These are phyloP conservation scores for Phytophthora syringae DNA, from an alignment of 352 stramenopile genomes.

Conservation along the genomic window DNA sequence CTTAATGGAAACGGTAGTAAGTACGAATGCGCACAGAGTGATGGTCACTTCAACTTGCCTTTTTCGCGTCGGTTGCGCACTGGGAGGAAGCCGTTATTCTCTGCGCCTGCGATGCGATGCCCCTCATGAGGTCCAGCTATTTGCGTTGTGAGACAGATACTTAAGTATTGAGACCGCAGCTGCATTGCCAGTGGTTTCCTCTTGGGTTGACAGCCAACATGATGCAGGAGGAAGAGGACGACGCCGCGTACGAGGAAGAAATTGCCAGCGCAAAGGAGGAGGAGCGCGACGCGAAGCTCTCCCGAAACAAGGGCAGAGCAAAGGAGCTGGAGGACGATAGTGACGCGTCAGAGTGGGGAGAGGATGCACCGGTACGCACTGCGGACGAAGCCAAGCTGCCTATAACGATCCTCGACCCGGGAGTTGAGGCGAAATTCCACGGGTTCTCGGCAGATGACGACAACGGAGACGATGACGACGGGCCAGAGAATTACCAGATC, in stretches of 20 bases:
- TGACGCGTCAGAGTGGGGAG: conserved; percentile 1
- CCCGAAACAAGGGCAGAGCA: not conserved
- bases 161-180: not conserved
- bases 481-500: conserved; percentile 36
- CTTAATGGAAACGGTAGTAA: too few relatives aligned
- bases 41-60: conserved; percentile 35
- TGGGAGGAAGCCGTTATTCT: conserved; percentile 17
- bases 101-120: conserved; percentile 1
- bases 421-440: conserved; percentile 28
- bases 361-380: not conserved
- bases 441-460: conserved; percentile 28
- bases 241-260: not conserved
- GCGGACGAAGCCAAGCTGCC: too few relatives aligned
- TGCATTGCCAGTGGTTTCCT: conserved; percentile 15
- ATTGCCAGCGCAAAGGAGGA: conserved; percentile 2
- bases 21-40: conserved; percentile 19
- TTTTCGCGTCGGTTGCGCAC: conserved; percentile 8
- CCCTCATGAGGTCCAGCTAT: conserved; percentile 7
- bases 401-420: too few relatives aligned
- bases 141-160: too few relatives aligned
- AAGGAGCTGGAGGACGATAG: conserved; percentile 3
- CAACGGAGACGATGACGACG: conserved; percentile 22
- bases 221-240: conserved; percentile 29
- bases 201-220: too few relatives aligned
- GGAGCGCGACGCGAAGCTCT: conserved; percentile 22